These are phyloP conservation scores for Microsporum ferrugineum DNA, from an alignment of 2,329 filamentous ascomycete genomes.

Conservation along the genomic window DNA sequence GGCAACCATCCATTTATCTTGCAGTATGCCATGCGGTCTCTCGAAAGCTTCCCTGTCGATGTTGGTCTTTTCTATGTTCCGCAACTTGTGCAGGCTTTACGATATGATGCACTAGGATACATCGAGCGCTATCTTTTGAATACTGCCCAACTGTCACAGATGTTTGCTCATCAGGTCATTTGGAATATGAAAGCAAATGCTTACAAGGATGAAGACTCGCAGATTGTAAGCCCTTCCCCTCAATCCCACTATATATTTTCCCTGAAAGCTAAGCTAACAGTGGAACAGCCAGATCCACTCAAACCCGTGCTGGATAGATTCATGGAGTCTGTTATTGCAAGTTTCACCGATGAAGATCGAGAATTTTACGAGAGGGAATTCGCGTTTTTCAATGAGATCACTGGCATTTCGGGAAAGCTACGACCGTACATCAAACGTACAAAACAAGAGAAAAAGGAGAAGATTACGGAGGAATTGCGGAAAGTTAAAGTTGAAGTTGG, in stretches of 20 bases:
- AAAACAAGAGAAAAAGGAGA: conserved; percentile 96
- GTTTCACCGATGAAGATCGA: conserved; percentile 67
- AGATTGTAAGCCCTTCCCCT: conserved; percentile 48
- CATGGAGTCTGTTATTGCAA: conserved; percentile 68
- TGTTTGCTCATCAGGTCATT: conserved; percentile 98
- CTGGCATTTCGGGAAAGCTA: conserved; percentile 85
- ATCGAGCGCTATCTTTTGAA: conserved; percentile 94
- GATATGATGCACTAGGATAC: conserved; percentile 87
- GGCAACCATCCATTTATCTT: conserved; percentile 84
- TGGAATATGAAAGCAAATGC: conserved; percentile 99
- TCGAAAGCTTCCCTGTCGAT: conserved; percentile 92
- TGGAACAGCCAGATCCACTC: conserved; percentile 62
- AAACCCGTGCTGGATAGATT: conserved; percentile 91
- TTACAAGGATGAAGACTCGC: conserved; percentile 90
- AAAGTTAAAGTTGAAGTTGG: conserved; percentile 96
- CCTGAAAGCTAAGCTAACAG: conserved; percentile 13
- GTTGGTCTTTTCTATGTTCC: conserved; percentile 98
- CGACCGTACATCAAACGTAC: conserved; percentile 83
- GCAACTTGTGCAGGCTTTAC: conserved; percentile 88
- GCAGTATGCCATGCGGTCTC: conserved; percentile 89
- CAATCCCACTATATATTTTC: neutral
- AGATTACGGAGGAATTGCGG: conserved; percentile 95
- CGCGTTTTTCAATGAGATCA: conserved; percentile 95
- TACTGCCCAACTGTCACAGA: conserved; percentile 91
- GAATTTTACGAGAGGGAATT: conserved; percentile 92